Base-by-base conservation (phyloP, 306 rosid genomes). In the Pachyrhizus erosus region DNA sequence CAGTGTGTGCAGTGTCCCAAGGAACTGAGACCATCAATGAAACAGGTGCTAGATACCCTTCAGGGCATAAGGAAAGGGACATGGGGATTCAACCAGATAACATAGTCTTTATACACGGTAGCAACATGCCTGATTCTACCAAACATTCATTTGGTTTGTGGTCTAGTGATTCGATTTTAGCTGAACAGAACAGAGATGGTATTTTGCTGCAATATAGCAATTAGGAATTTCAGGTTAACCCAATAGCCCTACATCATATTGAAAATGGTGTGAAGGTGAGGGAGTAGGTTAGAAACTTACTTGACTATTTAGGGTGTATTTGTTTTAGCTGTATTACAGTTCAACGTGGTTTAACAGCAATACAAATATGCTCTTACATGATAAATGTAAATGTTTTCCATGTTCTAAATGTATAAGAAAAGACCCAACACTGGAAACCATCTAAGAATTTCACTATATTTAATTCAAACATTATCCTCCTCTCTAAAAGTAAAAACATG, bases 11-110 rank as follows among this genome's bases (percentile, higher is more conserved):
- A 91, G 33, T 52, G 61, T 66, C 83, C 67, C 31, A 89, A 85
- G 68, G 90, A 86, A 2, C 33, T 65, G 23, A 83, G 95, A 67
- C 93, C 96, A 18, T 73, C 85, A 5, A 89, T 88, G 93, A 26
- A 1, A 13, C 85, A 80, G 40, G 91, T 89, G 62, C 68, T 83
- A 39, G 79, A 84, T 2, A 81, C 82, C 9, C 82, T 91, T 1
- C 66, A 49, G 60, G 79, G 80, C 57, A 89, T 89, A 18, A 67
- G 27, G 42, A 7, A 67, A 20, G 75, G 82, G 3, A 65, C 9
- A 43, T 78, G 75, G 75, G 51, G 65, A 78, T 78, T 66, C 27
- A 15, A 77, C 49, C 82, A 77, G 27, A 48, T 77, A 31, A 65
- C 81, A 62, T 77, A 77, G 37, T 64, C 70, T 15, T 31, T 31